A percentile compares a stretch with the other conserved stretches of the same genome.
These are phyloP conservation scores for Kregervanrija delftensis DNA, from an alignment of 805 yeast genomes.

Conservation along the genomic window DNA sequence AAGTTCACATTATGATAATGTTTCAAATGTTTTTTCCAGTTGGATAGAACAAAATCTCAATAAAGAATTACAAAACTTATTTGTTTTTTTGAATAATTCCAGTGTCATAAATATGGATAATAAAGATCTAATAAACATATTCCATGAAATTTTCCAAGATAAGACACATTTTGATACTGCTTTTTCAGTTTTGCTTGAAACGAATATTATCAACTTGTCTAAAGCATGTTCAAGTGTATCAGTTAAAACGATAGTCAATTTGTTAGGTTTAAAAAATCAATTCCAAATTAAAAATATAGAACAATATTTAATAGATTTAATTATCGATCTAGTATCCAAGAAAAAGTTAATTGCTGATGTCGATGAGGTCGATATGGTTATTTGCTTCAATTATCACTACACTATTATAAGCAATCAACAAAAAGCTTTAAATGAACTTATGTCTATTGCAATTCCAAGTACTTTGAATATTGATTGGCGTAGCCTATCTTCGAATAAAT, in stretches of 20 bases:
- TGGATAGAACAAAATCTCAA: not conserved
- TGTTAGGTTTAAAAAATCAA: slow-evolving; percentile 7
- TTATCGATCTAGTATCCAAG: slow-evolving; percentile 15
- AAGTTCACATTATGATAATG: not conserved
- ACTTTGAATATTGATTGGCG: slow-evolving; percentile 5
- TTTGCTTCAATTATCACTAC: slow-evolving; percentile 11
- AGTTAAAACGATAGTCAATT: slow-evolving; percentile 9
- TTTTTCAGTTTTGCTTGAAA: slow-evolving; percentile 13
- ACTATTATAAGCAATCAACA: no score
- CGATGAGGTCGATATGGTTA: slow-evolving; percentile 16
- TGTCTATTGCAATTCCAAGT: not conserved
- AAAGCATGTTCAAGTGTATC: slow-evolving; percentile 14
- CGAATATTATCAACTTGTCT: slow-evolving; percentile 18
- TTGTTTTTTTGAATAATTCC: no score
- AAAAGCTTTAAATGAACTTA: not conserved
- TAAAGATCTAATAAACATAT: not conserved
- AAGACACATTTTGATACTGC: slow-evolving; percentile 1
- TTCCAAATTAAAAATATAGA: no score
- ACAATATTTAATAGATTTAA: slow-evolving; percentile 8
- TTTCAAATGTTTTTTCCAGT: not conserved
- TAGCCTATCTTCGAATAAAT: no score
- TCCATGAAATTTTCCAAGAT: not conserved
- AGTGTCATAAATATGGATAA: not conserved
- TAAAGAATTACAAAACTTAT: not conserved
- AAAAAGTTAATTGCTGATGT: slow-evolving; percentile 19